Percentiles rank a stretch among this genome's conserved stretches.
Evolutionary conservation across 257 asterid genomes (phyloP).

Genomic region (Lycium ferocissimum): DNA sequence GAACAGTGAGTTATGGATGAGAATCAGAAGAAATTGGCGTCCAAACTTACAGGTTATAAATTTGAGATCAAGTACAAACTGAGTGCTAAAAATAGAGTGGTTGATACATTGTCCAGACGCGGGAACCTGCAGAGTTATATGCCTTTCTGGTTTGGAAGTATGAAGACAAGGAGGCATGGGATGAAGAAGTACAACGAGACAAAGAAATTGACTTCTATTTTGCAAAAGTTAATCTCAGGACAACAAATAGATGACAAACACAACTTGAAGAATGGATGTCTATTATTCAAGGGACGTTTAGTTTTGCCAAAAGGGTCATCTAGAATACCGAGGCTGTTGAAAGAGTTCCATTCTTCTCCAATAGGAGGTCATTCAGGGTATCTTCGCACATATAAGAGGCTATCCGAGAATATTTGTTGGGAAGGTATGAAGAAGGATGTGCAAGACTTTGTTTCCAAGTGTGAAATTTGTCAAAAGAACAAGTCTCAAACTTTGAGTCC

Average conservation of each 20-base stretch:
- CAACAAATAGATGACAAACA: neutral
- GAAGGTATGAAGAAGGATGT: neutral
- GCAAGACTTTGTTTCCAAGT: neutral
- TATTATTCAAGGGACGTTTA: neutral
- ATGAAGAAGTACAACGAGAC: neutral
- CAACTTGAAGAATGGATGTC: neutral
- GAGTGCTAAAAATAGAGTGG: neutral
- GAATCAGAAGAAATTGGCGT: neutral
- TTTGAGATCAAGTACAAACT: neutral
- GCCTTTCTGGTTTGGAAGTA: neutral
- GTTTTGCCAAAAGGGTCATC: neutral
- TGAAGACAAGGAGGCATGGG: slow-evolving; percentile 2
- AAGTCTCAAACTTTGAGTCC: neutral
- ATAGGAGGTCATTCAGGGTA: neutral
- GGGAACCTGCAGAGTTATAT: neutral
- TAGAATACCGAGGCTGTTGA: neutral
- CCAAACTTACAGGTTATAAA: neutral
- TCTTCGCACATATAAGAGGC: neutral
- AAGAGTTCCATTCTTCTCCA: neutral
- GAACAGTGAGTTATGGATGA: neutral
- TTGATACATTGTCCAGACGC: neutral
- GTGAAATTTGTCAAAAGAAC: slow-evolving; percentile 2
- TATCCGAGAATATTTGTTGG: neutral
- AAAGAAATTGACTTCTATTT: neutral
- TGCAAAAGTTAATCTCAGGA: neutral